These are phyloP conservation scores for Metarhizium rileyi DNA, from an alignment of 2,329 filamentous ascomycete genomes.

Conservation along the genomic window DNA sequence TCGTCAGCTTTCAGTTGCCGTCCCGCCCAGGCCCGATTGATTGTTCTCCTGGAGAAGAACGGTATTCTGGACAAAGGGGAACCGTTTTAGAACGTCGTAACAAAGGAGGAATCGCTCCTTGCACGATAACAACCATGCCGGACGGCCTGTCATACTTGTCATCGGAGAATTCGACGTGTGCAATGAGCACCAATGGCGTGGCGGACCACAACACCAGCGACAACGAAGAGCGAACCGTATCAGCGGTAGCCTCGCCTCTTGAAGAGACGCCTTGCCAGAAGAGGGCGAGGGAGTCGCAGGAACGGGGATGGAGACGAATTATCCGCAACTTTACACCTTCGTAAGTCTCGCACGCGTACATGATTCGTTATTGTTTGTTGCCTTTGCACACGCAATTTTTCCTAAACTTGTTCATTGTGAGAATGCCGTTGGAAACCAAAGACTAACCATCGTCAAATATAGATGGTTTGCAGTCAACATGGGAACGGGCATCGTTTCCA, in stretches of 20 bases:
- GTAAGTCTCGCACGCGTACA: conserved; percentile 22
- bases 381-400: too few species aligned
- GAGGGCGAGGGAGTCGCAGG: conserved; percentile 11
- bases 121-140: not conserved
- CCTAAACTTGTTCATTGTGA: too few species aligned
- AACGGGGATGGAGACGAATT: conserved; percentile 33
- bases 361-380: too few species aligned
- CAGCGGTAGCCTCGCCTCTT: not conserved
- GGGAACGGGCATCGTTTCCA: conserved; percentile 59
- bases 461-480: conserved; percentile 53
- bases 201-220: not conserved
- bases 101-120: not conserved
- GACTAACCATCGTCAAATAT: not conserved
- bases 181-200: not conserved
- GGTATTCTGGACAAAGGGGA: too few species aligned
- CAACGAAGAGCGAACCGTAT: not conserved
- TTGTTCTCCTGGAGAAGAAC: not conserved
- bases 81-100: not conserved
- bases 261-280: conserved; percentile 17
- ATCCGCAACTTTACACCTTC: conserved; percentile 46
- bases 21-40: not conserved
- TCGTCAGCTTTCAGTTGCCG: not conserved
- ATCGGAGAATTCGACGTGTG: not conserved
- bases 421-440: not conserved
- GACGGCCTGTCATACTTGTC: not conserved